A percentile compares a stretch with the other conserved stretches of the same genome.
Evolutionary conservation across 768 basidiomycete genomes (phyloP).

Genomic region (Rhodotorula sphaerocarpa): DNA sequence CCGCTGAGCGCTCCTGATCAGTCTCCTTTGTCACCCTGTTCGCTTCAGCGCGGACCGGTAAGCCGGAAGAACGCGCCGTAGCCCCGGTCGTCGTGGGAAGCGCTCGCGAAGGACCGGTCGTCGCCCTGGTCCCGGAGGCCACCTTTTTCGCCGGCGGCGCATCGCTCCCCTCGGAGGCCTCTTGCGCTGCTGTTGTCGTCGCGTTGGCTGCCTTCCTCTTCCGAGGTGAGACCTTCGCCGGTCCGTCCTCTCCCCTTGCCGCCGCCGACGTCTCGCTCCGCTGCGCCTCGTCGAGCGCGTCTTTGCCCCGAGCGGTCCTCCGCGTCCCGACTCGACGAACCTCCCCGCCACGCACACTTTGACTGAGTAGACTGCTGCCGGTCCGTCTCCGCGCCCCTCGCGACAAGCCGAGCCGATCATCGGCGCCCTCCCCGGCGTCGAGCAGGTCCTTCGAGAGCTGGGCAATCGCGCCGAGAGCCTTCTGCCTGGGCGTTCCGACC

Average conservation of each 20-base stretch:
- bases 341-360: not conserved
- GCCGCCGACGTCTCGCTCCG: not conserved
- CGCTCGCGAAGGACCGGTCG: no score
- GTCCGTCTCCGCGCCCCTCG: not conserved
- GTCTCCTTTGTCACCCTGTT: no score
- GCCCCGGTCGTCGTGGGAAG: no score
- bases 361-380: not conserved
- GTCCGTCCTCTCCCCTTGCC: not conserved
- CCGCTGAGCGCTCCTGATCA: no score
- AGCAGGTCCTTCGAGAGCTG: constrained; percentile 18
- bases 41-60: no score
- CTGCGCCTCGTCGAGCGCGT: not conserved
- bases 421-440: not conserved
- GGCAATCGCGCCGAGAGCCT: constrained; percentile 23
- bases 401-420: no score
- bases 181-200: no score
- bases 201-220: not conserved
- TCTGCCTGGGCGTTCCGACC: constrained; percentile 16
- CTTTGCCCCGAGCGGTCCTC: not conserved
- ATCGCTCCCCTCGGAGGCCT: no score
- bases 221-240: not conserved
- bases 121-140: no score
- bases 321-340: not conserved
- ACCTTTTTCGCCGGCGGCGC: no score
- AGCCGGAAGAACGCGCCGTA: no score